Conservation (phyloP, 1,284 basidiomycete species). For the Austroboletus novae-zelandiae region DNA sequence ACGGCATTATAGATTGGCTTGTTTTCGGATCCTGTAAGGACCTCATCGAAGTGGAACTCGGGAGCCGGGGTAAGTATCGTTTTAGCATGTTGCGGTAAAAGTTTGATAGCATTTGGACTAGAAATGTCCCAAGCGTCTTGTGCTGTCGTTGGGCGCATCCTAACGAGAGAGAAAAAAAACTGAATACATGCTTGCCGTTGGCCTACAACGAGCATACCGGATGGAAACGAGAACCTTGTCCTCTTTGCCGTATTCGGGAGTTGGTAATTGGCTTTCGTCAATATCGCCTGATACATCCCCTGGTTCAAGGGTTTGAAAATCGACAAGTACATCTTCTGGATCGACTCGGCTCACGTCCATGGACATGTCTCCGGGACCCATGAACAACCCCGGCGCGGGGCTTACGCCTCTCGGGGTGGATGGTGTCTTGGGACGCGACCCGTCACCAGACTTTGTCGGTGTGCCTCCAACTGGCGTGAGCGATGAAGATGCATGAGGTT, state of each 20-base stretch:
- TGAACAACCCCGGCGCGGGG: slow-evolving; percentile 47
- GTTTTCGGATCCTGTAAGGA: slow-evolving; percentile 83
- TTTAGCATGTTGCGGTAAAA: slow-evolving; percentile 55
- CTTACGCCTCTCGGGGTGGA: slow-evolving; percentile 45
- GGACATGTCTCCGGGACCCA: slow-evolving; percentile 51
- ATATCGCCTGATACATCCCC: slow-evolving; percentile 66
- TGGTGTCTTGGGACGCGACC: slow-evolving; percentile 53
- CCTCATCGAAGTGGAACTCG: slow-evolving; percentile 71
- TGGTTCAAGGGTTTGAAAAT: slow-evolving; percentile 66
- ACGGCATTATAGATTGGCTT: slow-evolving; percentile 82
- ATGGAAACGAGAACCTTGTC: slow-evolving; percentile 90
- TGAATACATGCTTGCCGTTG: not conserved
- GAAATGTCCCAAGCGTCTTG: slow-evolving; percentile 57
- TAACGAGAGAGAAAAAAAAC: slow-evolving; percentile 27
- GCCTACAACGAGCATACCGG: slow-evolving; percentile 46
- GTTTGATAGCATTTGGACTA: slow-evolving; percentile 49
- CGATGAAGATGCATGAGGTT: slow-evolving; percentile 33
- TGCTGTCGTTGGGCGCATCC: slow-evolving; percentile 65
- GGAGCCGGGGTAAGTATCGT: slow-evolving; percentile 43
- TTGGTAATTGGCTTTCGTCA: slow-evolving; percentile 49
- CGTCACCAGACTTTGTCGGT: slow-evolving; percentile 43
- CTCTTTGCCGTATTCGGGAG: slow-evolving; percentile 54
- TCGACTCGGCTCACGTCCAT: slow-evolving; percentile 75
- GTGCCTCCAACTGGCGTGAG: slow-evolving; percentile 51
- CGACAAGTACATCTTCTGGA: slow-evolving; percentile 72